Evolutionary conservation across 371 early-diverging fungal species (phyloP), one percentile per base, ranked within the genome.

Genomic region (Funneliformis caledonium): DNA sequence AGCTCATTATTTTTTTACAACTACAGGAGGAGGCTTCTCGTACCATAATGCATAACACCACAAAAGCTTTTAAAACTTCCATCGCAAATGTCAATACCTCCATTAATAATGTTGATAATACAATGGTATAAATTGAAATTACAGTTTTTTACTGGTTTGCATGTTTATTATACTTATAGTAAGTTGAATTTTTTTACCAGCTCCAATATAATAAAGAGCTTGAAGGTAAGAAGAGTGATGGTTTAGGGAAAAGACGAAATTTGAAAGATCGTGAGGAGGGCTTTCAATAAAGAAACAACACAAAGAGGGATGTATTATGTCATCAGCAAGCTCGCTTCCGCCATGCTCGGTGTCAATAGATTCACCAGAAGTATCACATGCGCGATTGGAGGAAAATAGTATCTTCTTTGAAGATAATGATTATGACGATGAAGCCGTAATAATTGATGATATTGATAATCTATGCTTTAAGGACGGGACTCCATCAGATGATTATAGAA

Each of bases 241-340:
- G 62, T 10, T 62, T 62, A 31, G 10, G 62, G 62, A 62, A 62
- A 62, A 62, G 62, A 16, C 65, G 65, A 19, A 37, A 64, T 12
- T 11, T 64, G 65, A 4, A 22, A 31, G 65, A 64, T 64, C 65
- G 65, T 31, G 62, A 62, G 65, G 22, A 64, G n/a, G n/a, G n/a
- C n/a, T n/a, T n/a, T n/a, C n/a, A n/a, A n/a, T n/a, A n/a, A n/a
- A 37, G 47, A 47, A 10, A 47, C 47, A 10, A 52, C 75, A 75
- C 59, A 56, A n/a, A 56, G 75, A 75, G 31, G 75, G 75, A 75
- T 75, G 59, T 75, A 75, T 59, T 50, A 75, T 59, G 16, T 60
- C 75, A 7, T 59, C 59, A 16, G n/a, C 75, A 52, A 6, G 26
- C 26, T 56, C 75, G 31, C 37, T 2, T 37, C 56, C 59, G 9